phyloP scores from a whole-genome alignment of 1,139 yeast genomes.

The Yamadazyma blattariae region DNA sequence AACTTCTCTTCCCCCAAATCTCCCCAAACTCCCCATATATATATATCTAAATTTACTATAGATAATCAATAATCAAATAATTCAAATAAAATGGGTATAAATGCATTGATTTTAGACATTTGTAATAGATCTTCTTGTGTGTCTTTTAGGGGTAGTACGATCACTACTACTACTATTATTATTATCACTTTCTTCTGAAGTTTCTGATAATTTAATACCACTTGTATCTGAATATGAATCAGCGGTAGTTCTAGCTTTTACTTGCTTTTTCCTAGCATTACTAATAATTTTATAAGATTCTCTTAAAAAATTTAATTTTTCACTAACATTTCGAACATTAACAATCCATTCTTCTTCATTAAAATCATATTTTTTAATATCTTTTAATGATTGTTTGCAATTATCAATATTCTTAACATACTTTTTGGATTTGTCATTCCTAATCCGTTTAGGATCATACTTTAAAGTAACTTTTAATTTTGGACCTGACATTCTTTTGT shows the following conservation, averaged over 20 bases:
- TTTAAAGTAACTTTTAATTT: conserved; percentile 12
- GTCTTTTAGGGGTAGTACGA: conserved; percentile 9
- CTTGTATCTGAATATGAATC: conserved; percentile 3
- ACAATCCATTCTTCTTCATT: conserved; percentile 22
- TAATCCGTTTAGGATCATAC: conserved; percentile 11
- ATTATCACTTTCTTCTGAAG: background rate
- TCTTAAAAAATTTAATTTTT: conserved; percentile 27
- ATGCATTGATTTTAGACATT: no score
- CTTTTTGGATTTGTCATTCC: background rate
- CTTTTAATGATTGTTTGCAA: conserved; percentile 6
- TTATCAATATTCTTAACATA: conserved; percentile 6
- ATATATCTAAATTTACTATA: no score
- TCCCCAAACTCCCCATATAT: no score
- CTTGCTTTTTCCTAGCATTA: conserved; percentile 19
- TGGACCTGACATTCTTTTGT: background rate
- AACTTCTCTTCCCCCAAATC: no score
- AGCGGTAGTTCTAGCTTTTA: no score
- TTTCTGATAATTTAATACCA: background rate
- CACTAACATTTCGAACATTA: conserved; percentile 24
- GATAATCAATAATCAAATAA: no score
- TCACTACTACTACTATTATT: conserved; percentile 14
- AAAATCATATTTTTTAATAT: conserved; percentile 6
- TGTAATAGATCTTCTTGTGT: background rate
- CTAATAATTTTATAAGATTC: conserved; percentile 30
- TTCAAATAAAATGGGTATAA: no score